These are phyloP conservation scores for Westerdykella sp. DNA, from an alignment of 2,329 filamentous ascomycete species.

Conservation along the genomic window DNA sequence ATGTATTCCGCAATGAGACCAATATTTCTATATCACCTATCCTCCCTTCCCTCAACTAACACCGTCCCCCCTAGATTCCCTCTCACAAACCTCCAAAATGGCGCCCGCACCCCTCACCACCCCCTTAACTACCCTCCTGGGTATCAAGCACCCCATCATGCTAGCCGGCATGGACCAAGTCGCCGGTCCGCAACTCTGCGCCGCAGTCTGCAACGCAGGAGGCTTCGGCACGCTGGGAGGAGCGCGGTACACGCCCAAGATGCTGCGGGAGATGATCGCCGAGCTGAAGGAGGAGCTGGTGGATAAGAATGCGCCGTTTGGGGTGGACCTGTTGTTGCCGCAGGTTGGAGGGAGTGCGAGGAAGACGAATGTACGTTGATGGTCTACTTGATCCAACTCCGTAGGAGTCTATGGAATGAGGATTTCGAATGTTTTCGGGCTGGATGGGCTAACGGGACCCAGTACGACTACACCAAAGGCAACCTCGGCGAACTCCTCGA, in stretches of 20 bases:
- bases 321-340: constrained; percentile 32
- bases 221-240: constrained; percentile 23
- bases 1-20: neutral
- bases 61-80: too few relatives aligned
- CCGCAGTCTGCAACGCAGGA: constrained; percentile 23
- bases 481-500: constrained; percentile 27
- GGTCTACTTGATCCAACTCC: neutral
- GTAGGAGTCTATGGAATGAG: neutral
- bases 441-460: neutral
- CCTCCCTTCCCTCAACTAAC: too few relatives aligned
- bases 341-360: constrained; percentile 30
- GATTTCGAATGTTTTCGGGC: neutral
- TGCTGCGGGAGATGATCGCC: constrained; percentile 23
- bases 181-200: constrained; percentile 17
- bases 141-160: constrained; percentile 22
- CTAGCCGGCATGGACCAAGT: constrained; percentile 24
- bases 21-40: too few relatives aligned
- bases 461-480: constrained; percentile 32
- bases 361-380: constrained; percentile 27
- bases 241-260: constrained; percentile 18
- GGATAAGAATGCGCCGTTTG: constrained; percentile 25
- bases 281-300: constrained; percentile 19
- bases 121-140: constrained; percentile 16
- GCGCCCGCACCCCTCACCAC: constrained; percentile 12
- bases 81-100: constrained; percentile 1